Evolutionary conservation across 73 alveolate genomes (phyloP).

Genomic region (Tetrahymena elliotti): DNA sequence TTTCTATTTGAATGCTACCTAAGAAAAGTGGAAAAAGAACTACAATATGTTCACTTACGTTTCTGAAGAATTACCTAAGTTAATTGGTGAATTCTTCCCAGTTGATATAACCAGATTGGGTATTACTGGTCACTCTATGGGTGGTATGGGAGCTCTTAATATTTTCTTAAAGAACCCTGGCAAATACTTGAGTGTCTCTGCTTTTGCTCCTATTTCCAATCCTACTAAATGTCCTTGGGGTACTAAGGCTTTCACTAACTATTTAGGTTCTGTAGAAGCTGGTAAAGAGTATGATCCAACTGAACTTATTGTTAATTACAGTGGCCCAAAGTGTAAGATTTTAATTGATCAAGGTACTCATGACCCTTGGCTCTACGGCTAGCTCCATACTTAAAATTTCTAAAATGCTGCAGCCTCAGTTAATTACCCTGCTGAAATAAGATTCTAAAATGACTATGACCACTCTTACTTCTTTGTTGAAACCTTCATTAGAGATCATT

Average conservation of each 20-base stretch:
- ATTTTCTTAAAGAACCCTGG: constrained; percentile 46
- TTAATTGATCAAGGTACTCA: constrained; percentile 53
- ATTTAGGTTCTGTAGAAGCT: constrained; percentile 55
- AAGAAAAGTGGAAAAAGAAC: constrained; percentile 51
- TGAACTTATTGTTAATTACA: constrained; percentile 7
- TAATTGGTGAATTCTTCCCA: constrained; percentile 39
- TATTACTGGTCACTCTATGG: constrained; percentile 62
- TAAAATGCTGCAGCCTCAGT: constrained; percentile 22
- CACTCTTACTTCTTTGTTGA: constrained; percentile 49
- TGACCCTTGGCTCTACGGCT: constrained; percentile 30
- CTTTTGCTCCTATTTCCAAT: constrained; percentile 56
- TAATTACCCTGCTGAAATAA: constrained; percentile 24
- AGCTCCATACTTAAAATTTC: constrained; percentile 45
- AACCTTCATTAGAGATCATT: constrained; percentile 42
- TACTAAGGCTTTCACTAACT: constrained; percentile 42
- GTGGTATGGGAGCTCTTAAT: constrained; percentile 59
- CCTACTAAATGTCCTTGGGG: constrained; percentile 57
- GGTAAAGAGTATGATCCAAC: constrained; percentile 52
- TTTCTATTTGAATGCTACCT: constrained; percentile 55
- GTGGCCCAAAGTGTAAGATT: constrained; percentile 26
- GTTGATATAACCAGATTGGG: constrained; percentile 38
- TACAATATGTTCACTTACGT: constrained; percentile 61
- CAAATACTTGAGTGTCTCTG: constrained; percentile 46
- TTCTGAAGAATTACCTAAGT: constrained; percentile 39
- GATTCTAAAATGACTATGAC: constrained; percentile 35